These are phyloP conservation scores for Rauvolfia tetraphylla DNA, from an alignment of 257 asterid species.

Conservation along the genomic window DNA sequence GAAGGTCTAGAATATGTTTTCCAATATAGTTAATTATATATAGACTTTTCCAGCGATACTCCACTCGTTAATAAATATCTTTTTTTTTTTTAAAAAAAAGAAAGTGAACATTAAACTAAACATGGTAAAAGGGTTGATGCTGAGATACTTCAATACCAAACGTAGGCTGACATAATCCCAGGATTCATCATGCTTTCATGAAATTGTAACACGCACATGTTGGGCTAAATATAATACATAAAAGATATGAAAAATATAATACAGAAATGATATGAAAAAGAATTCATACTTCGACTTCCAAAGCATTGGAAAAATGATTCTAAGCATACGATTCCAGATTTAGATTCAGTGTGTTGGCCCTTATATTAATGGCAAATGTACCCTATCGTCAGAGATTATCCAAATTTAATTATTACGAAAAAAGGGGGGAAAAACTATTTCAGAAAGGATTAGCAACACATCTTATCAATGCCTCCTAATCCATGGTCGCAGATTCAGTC, in stretches of 20 bases:
- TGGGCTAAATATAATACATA: constrained; percentile 12
- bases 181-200: not conserved
- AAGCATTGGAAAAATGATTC: constrained; percentile 25
- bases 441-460: constrained; percentile 22
- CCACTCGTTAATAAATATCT: too few relatives aligned
- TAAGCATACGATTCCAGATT: constrained; percentile 51
- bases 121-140: constrained; percentile 1
- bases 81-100: not conserved
- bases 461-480: constrained; percentile 20
- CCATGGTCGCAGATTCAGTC: constrained; percentile 13
- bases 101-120: not conserved
- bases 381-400: constrained; percentile 17
- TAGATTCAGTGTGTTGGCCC: constrained; percentile 32
- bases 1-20: too few relatives aligned
- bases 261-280: constrained; percentile 1
- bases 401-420: not conserved
- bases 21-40: too few relatives aligned
- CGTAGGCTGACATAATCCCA: not conserved
- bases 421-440: not conserved
- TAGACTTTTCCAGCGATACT: too few relatives aligned
- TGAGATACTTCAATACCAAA: not conserved
- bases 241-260: constrained; percentile 5
- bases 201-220: constrained; percentile 2
- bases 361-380: constrained; percentile 19
- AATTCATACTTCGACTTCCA: constrained; percentile 19